Base-by-base conservation (phyloP, 2,329 filamentous ascomycete genomes). In the Ascochyta clinopodiicola region DNA sequence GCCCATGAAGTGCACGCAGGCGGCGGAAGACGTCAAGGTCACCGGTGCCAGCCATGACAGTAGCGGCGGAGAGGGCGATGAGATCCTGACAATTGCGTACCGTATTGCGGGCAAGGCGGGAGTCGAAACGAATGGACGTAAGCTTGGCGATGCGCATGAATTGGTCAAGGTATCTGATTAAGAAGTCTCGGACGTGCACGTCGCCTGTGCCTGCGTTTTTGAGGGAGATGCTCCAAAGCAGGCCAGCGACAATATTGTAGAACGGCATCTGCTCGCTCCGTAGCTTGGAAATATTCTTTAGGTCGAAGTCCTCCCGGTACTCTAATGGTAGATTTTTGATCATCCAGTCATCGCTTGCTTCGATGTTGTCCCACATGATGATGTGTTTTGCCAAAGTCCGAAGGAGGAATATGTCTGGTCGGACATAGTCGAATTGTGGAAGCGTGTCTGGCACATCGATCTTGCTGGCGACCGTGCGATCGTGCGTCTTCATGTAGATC, bases 401-500 rank as follows among this genome's bases (percentile, higher is more conserved):
- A 10, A 99, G 82, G 6, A 99, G 85, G 61, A 99, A 89, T 37
- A 97, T 88, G 70, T 99, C 95, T 0, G 95, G 95, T 2, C 95
- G 87, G 17, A 98, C 89, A 71, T 98, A 97, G 72, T 98, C 95
- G 72, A 96, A 98, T 64, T 98, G 93, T 31, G 95, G 83, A 24
- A 90, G 79, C 0, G 95, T 96, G 62, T 96, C 90, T 0, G 96
- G 96, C 0, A 98, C 88, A 72, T 98, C 92, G 47, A 99, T 88
- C 79, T 97, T 98, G 51, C 88, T 86, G 3, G 95, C 95, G 19
- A 99, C 85, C 15, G 90, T 87, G 56, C 86, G 84, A 70, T 99
- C 91, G 61, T 96, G 91, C 0, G 94, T 95, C 76, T 98, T 98
- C 91, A 99, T 95, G 75, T 94, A 99, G 29, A 99, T 94, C 49